These are phyloP conservation scores for Croton setiger DNA, from an alignment of 441 rosid genomes.

Conservation along the genomic window DNA sequence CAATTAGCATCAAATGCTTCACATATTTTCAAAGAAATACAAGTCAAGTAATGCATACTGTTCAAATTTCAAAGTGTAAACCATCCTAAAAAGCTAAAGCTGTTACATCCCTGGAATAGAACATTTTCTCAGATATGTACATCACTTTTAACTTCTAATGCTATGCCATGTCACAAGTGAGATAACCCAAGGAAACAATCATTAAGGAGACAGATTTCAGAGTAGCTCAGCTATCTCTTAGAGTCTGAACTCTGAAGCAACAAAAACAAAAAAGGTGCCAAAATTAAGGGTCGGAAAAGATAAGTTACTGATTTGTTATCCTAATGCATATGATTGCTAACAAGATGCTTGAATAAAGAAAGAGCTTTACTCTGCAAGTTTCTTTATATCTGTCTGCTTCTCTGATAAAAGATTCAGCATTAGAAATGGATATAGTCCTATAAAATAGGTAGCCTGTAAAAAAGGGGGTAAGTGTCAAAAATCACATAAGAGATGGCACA, in stretches of 20 bases:
- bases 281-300: neutral
- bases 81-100: neutral
- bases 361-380: conserved; percentile 49
- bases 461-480: conserved; percentile 20
- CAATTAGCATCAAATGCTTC: neutral
- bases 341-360: conserved; percentile 1
- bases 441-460: conserved; percentile 46
- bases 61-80: neutral
- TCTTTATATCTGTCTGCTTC: conserved; percentile 49
- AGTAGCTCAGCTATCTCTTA: neutral
- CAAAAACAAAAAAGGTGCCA: neutral
- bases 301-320: neutral
- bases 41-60: neutral
- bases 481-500: conserved; percentile 10
- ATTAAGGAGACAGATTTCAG: neutral
- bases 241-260: conserved; percentile 7
- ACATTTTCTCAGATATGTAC: neutral
- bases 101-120: neutral
- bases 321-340: neutral
- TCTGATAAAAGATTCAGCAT: conserved; percentile 53
- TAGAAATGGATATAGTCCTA: conserved; percentile 81
- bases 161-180: neutral
- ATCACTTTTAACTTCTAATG: neutral
- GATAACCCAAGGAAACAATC: neutral
- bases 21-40: neutral